Evolutionary conservation across 176 grass and related monocot genomes (phyloP).

Genomic region (Elaeis guineensis): DNA sequence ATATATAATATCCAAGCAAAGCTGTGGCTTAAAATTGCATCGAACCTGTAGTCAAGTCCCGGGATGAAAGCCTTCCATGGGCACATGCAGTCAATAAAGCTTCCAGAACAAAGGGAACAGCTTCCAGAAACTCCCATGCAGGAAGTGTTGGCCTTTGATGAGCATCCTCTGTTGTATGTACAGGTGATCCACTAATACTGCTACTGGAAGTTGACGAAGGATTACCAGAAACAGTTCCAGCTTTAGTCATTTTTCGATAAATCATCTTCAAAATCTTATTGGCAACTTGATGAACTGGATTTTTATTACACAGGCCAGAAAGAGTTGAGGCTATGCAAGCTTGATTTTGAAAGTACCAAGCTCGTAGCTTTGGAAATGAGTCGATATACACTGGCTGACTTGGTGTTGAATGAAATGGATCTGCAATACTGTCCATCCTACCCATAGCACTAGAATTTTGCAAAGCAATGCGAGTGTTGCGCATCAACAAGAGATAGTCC

Average conservation of each 20-base stretch:
- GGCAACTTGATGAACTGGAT: conserved; percentile 83
- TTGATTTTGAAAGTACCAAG: conserved; percentile 98
- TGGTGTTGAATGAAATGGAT: conserved; percentile 30
- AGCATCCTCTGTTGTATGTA: conserved; percentile 57
- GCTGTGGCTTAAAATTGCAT: background rate
- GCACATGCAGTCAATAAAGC: conserved; percentile 93
- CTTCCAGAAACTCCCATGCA: conserved; percentile 95
- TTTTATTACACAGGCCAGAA: conserved; percentile 76
- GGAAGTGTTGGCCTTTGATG: conserved; percentile 61
- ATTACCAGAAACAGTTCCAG: conserved; percentile 35
- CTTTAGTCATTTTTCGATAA: conserved; percentile 73
- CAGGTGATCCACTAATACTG: conserved; percentile 62
- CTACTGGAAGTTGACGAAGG: conserved; percentile 63
- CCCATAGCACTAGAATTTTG: conserved; percentile 39
- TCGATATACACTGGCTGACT: conserved; percentile 72
- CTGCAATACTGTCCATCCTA: conserved; percentile 24
- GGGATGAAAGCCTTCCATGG: conserved; percentile 78
- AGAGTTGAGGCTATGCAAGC: conserved; percentile 94
- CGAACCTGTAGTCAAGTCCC: conserved; percentile 88
- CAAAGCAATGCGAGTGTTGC: conserved; percentile 46
- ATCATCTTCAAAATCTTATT: conserved; percentile 98
- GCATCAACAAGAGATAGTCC: conserved; percentile 88
- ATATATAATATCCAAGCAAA: too few species aligned
- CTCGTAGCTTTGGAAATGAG: conserved; percentile 83
- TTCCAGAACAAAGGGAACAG: conserved; percentile 96